Base-by-base conservation (phyloP, 164 flowering plant species). In the Malania oleifera region DNA sequence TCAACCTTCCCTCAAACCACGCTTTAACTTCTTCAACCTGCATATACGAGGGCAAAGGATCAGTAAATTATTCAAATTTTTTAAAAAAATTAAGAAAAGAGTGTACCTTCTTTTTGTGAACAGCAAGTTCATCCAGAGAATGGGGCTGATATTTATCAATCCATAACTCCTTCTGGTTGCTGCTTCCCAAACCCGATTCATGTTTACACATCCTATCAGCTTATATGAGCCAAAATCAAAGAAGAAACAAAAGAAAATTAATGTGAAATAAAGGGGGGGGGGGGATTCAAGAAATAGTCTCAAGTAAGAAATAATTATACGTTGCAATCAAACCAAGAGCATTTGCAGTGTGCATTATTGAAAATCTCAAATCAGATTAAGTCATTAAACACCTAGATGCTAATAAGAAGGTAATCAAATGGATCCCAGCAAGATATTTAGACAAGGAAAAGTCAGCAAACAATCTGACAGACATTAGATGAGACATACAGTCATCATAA, bases 1-100 rank as follows among this genome's bases (percentile, higher is more conserved):
- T 67, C 51, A 93, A 64, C 53, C 82, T 80, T 54, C 81, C 80
- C 63, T 82, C 89, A 70, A 93, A 71, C 97, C 96, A 89, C 40
- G 47, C 28, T 67, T 77, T 89, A 52, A 89, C 87, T 77, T 90
- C 95, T 74, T 93, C 96, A 72, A 88, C 84, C 99, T 93, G 82
- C 71, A 74, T 18, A 56, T 23, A 23, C 59, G 66, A 56, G 23
- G 18, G 52, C 34, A 24, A 46, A 37, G 55, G 7, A 31, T 60
- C 46, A 52, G 9, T 41, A 38, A 19, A 40, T 22, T 31, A 57
- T 52, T 27, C 29, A 56, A 39, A 52, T 50, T 20, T 50, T 20
- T 19, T 29, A 34, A 43, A 18, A 60, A 27, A 6, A 19, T 11
- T 24, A 54, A 44, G 14, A 39, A 41, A 26, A 57, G 44, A 37